Percentiles rank a stretch among this genome's conserved stretches.
These are phyloP conservation scores for Teratosphaeria pseudoeucalypti DNA, from an alignment of 2,329 filamentous ascomycete genomes.

Conservation along the genomic window DNA sequence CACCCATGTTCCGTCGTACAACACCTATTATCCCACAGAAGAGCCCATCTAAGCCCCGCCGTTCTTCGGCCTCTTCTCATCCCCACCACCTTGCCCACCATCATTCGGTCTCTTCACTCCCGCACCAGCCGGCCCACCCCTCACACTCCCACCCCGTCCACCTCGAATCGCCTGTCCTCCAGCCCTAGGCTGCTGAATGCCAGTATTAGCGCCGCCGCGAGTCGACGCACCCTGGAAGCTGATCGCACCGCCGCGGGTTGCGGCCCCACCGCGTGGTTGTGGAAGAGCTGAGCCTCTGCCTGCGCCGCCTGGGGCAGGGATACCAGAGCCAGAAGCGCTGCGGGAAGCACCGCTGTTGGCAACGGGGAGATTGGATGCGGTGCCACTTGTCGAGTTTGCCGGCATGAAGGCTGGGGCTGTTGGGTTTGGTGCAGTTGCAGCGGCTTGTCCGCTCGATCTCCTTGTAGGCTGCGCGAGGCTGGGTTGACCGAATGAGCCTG, in stretches of 20 bases:
- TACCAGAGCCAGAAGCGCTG: constrained; percentile 4
- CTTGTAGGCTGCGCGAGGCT: constrained; percentile 6
- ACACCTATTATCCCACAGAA: too few relatives aligned
- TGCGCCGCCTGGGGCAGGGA: constrained; percentile 6
- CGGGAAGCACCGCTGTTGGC: neutral
- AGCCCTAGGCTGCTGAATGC: constrained; percentile 1
- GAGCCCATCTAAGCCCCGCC: neutral
- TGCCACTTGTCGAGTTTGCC: neutral
- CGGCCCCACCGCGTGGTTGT: constrained; percentile 8
- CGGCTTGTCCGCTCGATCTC: constrained; percentile 1
- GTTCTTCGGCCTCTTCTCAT: constrained; percentile 16
- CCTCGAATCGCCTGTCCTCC: constrained; percentile 16
- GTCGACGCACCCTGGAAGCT: constrained; percentile 5
- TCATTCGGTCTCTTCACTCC: constrained; percentile 26
- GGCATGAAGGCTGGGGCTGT: constrained; percentile 6
- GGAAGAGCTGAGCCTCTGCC: constrained; percentile 17
- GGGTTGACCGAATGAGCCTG: neutral
- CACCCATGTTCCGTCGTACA: neutral
- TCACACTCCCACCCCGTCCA: constrained; percentile 9
- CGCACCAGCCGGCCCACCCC: constrained; percentile 7
- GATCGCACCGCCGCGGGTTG: constrained; percentile 8
- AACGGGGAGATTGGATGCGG: neutral
- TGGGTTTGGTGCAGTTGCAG: constrained; percentile 3
- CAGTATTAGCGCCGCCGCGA: constrained; percentile 8
- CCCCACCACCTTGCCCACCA: constrained; percentile 18